Evolutionary conservation across 208 protist genomes (phyloP), one percentile per base, ranked within the genome.

Genomic region (Eutreptiella sp.): DNA sequence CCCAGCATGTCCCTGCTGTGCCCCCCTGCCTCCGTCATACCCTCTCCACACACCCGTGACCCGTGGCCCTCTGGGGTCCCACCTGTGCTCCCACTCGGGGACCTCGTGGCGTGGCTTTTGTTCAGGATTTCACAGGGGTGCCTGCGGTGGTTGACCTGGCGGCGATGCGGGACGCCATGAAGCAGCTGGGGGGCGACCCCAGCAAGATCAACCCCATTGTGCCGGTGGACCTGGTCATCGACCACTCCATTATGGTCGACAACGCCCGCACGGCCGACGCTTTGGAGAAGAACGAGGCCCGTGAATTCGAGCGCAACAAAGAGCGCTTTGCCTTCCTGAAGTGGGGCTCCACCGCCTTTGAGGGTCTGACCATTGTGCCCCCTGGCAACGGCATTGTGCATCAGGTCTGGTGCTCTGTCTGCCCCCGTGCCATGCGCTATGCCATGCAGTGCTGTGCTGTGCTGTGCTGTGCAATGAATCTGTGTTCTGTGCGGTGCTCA

Each of bases 321-420:
- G 94, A 97, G 79, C 83, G 94, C 58, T 96, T 97, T 70, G 73
- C 80, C 62, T 97, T 97, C 66, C 84, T 97, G 32, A 97, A 97
- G 66, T 97, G 92, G 92, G 90, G 92, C 63, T 87, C 86, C 53
- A 85, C 82, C 54, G 88, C 90, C 23, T 97, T 97, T 69, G 67
- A 96, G 57, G 86, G 90, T 58, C 66, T 97, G 0, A 72, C 86
- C 9, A 95, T 97, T 63, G 91, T 96, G 26, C 94, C 94, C 33
- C 94, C 94, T 23, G 92, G 92, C 52, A 84, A 83, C 38, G 94
- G 94, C 68, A 96, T 96, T 83, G 92, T 96, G 31, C 94, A 97
- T 60, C 94, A 97, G 79, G n/a, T n/a, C n/a, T n/a, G n/a, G n/a
- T n/a, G n/a, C n/a, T n/a, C n/a, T n/a, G n/a, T n/a, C n/a, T n/a